Evolutionary conservation across 2,329 filamentous ascomycete genomes (phyloP).

Genomic region (Cladosporium oxysporum): DNA sequence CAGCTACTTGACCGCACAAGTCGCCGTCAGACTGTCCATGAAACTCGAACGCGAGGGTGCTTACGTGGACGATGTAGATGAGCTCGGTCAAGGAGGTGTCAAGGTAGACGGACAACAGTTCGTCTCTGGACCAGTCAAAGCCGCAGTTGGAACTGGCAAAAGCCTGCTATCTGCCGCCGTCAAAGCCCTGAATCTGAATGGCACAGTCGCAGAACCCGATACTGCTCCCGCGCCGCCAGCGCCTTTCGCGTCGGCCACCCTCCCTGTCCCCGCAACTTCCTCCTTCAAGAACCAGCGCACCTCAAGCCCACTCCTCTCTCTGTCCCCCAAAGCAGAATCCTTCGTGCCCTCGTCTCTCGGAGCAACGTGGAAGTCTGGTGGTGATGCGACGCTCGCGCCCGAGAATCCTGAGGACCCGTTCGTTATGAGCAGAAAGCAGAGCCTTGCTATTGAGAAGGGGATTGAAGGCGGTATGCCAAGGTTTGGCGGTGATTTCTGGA

Average conservation of each 20-base stretch:
- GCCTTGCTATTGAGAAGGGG: constrained; percentile 26
- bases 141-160: constrained; percentile 12
- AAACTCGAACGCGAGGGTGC: constrained; percentile 49
- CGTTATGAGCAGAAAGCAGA: constrained; percentile 20
- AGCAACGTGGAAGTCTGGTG: constrained; percentile 33
- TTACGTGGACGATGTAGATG: constrained; percentile 32
- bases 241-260: background rate
- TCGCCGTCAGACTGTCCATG: constrained; percentile 58
- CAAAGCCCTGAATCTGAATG: constrained; percentile 9
- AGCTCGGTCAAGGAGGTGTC: constrained; percentile 24
- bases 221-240: background rate
- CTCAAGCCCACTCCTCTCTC: constrained; percentile 14
- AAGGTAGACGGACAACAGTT: constrained; percentile 18
- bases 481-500: constrained; percentile 57
- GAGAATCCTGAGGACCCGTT: constrained; percentile 30
- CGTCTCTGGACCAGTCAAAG: constrained; percentile 11
- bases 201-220: background rate
- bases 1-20: constrained; percentile 60
- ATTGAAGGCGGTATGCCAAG: constrained; percentile 49
- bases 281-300: constrained; percentile 6
- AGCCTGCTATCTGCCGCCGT: constrained; percentile 18
- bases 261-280: constrained; percentile 1
- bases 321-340: constrained; percentile 16
- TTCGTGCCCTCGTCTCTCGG: constrained; percentile 34
- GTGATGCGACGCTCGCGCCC: constrained; percentile 31